These are phyloP conservation scores for Phlebopus sp. DNA, from an alignment of 1,284 basidiomycete genomes.

Conservation along the genomic window DNA sequence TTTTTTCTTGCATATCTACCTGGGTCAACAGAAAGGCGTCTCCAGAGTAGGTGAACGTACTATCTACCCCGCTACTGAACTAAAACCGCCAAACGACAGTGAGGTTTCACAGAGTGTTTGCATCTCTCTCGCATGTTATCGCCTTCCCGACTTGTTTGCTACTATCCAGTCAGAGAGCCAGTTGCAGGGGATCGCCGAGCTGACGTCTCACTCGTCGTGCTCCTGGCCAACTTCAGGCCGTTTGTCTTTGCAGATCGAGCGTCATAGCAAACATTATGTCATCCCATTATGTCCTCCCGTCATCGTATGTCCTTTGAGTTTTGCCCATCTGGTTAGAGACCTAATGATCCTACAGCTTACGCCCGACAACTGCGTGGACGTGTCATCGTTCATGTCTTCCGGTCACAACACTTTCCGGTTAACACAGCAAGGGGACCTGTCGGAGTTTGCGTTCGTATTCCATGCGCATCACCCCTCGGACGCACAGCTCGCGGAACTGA, in stretches of 20 bases:
- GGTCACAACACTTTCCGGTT: conserved; percentile 25
- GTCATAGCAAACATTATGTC: conserved; percentile 4
- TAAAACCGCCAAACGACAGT: conserved; percentile 9
- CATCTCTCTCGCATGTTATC: conserved; percentile 29
- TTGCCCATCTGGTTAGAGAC: neutral
- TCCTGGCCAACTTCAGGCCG: conserved; percentile 26
- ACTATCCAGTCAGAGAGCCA: conserved; percentile 3
- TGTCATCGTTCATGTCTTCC: conserved; percentile 20
- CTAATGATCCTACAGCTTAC: conserved; percentile 18
- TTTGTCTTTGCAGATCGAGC: conserved; percentile 18
- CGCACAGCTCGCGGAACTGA: conserved; percentile 22
- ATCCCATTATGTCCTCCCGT: conserved; percentile 27
- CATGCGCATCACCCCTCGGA: conserved; percentile 30
- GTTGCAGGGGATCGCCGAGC: conserved; percentile 4
- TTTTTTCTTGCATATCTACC: conserved; percentile 18
- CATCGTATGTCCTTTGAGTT: conserved; percentile 17
- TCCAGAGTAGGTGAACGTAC: conserved; percentile 23
- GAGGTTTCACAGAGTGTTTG: conserved; percentile 23
- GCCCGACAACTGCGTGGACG: conserved; percentile 27
- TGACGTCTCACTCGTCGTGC: conserved; percentile 15
- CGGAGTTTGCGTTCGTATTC: conserved; percentile 26
- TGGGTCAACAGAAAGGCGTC: conserved; percentile 23
- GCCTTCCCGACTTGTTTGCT: conserved; percentile 17
- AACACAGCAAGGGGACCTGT: conserved; percentile 26
- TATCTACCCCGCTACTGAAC: neutral